Evolutionary conservation across 1,284 basidiomycete species (phyloP).

Genomic region (Apiotrichum akiyoshidainum): DNA sequence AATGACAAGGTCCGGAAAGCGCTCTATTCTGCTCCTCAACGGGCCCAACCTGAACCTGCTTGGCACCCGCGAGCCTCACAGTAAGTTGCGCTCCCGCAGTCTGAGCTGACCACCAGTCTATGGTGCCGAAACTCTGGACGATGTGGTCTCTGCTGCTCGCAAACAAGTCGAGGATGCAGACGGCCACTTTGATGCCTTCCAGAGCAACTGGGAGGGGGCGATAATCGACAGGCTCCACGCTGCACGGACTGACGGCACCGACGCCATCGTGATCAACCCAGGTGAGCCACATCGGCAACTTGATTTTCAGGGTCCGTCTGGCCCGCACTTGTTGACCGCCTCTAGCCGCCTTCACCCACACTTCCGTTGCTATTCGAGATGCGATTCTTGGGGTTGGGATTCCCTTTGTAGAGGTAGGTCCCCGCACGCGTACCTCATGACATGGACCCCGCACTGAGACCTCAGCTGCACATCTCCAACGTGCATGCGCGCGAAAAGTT

Average conservation of each 20-base stretch:
- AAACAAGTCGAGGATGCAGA: conserved; percentile 16
- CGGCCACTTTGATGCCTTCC: conserved; percentile 31
- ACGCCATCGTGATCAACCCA: conserved; percentile 46
- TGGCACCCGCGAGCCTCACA: conserved; percentile 46
- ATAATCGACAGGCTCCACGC: conserved; percentile 46
- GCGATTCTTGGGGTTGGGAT: conserved; percentile 36
- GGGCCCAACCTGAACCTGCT: conserved; percentile 50
- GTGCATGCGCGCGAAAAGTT: conserved; percentile 46
- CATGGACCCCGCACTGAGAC: too few relatives aligned
- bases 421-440: too few relatives aligned
- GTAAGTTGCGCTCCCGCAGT: conserved; percentile 3
- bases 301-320: not conserved
- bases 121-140: conserved; percentile 41
- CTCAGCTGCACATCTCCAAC: conserved; percentile 42
- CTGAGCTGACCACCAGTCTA: conserved; percentile 27
- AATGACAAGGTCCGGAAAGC: conserved; percentile 9
- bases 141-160: conserved; percentile 23
- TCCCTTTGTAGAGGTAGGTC: conserved; percentile 45
- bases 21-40: conserved; percentile 31
- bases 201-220: conserved; percentile 47
- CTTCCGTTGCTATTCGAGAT: conserved; percentile 44
- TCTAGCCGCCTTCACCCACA: conserved; percentile 35
- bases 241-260: conserved; percentile 31
- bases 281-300: conserved; percentile 17
- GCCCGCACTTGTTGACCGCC: not conserved